Evolutionary conservation across 371 early-diverging fungal species (phyloP).

Genomic region (Mucor velutinosus): DNA sequence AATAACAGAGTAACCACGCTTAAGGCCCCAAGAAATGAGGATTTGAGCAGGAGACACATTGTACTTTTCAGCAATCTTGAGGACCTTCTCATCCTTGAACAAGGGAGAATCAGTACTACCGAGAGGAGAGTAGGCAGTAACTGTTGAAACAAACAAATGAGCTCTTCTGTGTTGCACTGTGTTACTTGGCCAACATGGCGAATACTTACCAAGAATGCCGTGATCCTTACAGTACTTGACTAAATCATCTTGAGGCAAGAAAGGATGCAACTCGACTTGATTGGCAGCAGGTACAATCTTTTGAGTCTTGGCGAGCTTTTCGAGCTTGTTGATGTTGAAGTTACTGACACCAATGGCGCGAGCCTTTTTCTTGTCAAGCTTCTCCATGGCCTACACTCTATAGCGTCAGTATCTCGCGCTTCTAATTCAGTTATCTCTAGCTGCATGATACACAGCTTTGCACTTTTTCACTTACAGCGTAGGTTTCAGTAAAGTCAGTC

Average conservation of each 20-base stretch:
- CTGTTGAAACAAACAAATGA: background rate
- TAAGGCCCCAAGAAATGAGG: constrained; percentile 75
- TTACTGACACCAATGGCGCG: constrained; percentile 46
- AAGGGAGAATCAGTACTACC: constrained; percentile 36
- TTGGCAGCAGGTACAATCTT: constrained; percentile 44
- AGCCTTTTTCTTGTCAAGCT: constrained; percentile 55
- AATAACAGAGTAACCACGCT: constrained; percentile 66
- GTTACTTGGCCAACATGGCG: background rate
- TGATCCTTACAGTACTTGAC: constrained; percentile 40
- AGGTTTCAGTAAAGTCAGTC: constrained; percentile 45
- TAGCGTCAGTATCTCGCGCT: background rate
- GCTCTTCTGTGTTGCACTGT: background rate
- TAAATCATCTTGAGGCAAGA: constrained; percentile 47
- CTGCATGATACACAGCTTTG: background rate
- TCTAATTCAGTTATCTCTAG: background rate
- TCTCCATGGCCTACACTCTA: constrained; percentile 69
- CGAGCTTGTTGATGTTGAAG: constrained; percentile 33
- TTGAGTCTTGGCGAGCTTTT: constrained; percentile 40
- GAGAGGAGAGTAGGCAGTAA: constrained; percentile 52
- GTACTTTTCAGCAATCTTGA: constrained; percentile 70
- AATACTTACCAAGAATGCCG: constrained; percentile 29
- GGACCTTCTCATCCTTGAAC: constrained; percentile 20
- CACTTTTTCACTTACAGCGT: constrained; percentile 35
- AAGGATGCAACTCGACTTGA: constrained; percentile 70
- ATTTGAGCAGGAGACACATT: constrained; percentile 73